Evolutionary conservation across 805 yeast species (phyloP), one percentile per base, ranked within the genome.

Genomic region (Yamadazyma sp.): DNA sequence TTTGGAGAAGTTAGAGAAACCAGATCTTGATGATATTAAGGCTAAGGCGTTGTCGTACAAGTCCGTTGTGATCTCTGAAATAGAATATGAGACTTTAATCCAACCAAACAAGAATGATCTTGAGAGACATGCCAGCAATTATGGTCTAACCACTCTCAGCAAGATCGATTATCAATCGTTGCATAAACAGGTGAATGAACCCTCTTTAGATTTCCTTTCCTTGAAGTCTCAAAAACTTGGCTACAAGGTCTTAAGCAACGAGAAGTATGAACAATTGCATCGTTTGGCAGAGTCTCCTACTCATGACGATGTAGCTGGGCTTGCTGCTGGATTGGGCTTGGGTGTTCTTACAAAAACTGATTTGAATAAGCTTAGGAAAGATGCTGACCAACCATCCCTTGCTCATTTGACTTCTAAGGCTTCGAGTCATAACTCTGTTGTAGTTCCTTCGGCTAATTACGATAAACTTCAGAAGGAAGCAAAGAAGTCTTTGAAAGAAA

Each of bases 201-300:
- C 64, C 18, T 32, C 57, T 1, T 21, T 42, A n/a, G 57, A 49
- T 5, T 54, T 48, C 39, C 24, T 66, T 3, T 41, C 46, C 10
- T 53, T 53, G 28, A 56, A 53, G 28, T 60, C 66, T 3, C 31
- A 30, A 16, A 13, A 4, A 2, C 28, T 32, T 4, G 52, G 48
- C 6, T 19, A 19, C 3, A 37, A 36, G 17, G 52, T 50, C 2
- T 30, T 44, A 4, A 13, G 43, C 12, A 14, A 37, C 3, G 28
- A 49, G 5, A 30, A 30, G 6, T 30, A 28, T 22, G 9, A 32
- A 11, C 28, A 36, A 29, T 26, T 42, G 12, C 4, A 28, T 8
- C 8, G 23, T 5, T 25, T 37, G 21, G 31, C 36, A 3, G 17
- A 21, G 8, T 21, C 34, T 10, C 45, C 49, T 15, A 32, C 62